These are phyloP conservation scores for Ceratorhiza oryzae-sativae DNA, from an alignment of 1,284 basidiomycete species.

Conservation along the genomic window DNA sequence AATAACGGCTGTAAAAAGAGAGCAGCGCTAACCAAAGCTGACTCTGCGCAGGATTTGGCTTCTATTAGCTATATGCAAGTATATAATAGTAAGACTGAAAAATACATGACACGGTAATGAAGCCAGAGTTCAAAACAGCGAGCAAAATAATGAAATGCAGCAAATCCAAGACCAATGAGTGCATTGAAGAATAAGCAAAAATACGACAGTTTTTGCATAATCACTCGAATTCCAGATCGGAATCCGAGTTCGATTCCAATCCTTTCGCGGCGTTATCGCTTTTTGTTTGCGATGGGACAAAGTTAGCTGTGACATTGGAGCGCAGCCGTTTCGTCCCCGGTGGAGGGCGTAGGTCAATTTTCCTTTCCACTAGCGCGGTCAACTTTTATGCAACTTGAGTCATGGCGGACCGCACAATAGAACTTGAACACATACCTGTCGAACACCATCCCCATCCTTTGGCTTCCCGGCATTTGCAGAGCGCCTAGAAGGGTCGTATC, in stretches of 20 bases:
- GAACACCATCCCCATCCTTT: conserved; percentile 29
- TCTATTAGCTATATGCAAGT: not conserved
- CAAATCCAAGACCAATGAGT: not conserved
- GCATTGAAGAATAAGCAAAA: not conserved
- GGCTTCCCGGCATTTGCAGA: conserved; percentile 30
- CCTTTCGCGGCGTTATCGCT: not conserved
- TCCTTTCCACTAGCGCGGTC: conserved; percentile 13
- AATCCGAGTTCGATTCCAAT: conserved; percentile 23
- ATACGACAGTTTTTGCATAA: not conserved
- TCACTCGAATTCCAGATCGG: conserved; percentile 38
- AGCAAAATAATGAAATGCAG: not conserved
- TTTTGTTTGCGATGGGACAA: not conserved
- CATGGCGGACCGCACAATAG: not conserved
- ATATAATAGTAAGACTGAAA: not conserved
- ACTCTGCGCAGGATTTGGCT: too few relatives aligned
- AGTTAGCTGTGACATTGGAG: conserved; percentile 21
- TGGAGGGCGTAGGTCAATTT: conserved; percentile 34
- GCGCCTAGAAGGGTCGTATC: conserved; percentile 68
- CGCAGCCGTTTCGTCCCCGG: conserved; percentile 28
- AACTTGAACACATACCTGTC: not conserved
- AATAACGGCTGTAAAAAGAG: too few relatives aligned
- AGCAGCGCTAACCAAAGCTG: too few relatives aligned
- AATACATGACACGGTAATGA: not conserved
- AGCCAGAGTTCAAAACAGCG: not conserved
- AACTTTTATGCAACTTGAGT: not conserved